Evolutionary conservation across 2,329 filamentous ascomycete species (phyloP), one percentile per base, ranked within the genome.

Genomic region (Coniochaeta hoffmannii): DNA sequence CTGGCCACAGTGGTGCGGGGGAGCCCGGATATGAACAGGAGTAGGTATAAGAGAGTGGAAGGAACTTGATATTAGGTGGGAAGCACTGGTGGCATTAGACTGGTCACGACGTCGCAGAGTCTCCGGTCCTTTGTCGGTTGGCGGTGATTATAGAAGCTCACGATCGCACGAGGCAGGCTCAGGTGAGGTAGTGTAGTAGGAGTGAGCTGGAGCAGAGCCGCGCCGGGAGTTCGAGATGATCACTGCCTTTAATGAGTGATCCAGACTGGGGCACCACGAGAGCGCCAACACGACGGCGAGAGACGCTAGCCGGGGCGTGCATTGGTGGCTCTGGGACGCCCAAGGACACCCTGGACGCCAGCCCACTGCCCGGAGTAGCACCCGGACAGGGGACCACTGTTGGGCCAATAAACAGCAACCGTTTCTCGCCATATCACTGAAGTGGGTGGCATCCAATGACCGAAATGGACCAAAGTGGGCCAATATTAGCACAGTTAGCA

Each of bases 221-320:
- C 28, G 49, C 10, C 22, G 30, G 22, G 49, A 31, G 19, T 51
- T 51, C 49, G 49, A 51, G 49, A 51, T 51, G 49, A 51, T 51
- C 49, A 51, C 49, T 51, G 24, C 49, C 49, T 51, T 51, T 51
- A 51, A 31, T 34, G 49, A 51, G n/a, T 19, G 28, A 24, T 31
- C 49, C 19, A 34, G n/a, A 19, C 49, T 51, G 49, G 49, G 49
- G 49, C 9, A 19, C 49, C 49, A 51, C 28, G 49, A 22, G n/a
- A 51, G 49, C 49, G 31, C 49, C 49, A 30, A 34, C 28, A 51
- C 41, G 41, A 46, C 11, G 15, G 26, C 30, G 49, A 15, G 49
- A 31, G 28, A 51, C 49, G 49, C 49, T 51, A 51, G 31, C 28
- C 28, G 28, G 28, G 49, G 49, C 2, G 49, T 34, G 49, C 31